Percentiles rank a stretch among this genome's conserved stretches.
These are phyloP conservation scores for Populus euphratica DNA, from an alignment of 345 rosid genomes.

Conservation along the genomic window DNA sequence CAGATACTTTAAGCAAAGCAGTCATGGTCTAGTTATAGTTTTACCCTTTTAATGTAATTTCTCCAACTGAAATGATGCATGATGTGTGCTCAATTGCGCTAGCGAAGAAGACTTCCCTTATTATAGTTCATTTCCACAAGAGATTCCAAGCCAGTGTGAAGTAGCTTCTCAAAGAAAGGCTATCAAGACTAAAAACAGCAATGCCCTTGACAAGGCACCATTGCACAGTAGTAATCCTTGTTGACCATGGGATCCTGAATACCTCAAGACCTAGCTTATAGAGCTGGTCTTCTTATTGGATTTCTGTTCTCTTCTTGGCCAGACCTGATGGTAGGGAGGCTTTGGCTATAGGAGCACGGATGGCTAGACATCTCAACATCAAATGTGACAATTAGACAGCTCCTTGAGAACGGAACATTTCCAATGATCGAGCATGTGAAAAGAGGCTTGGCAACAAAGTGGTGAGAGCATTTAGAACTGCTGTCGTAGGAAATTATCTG, in stretches of 20 bases:
- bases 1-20: background rate
- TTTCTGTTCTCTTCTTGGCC: conserved; percentile 21
- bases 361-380: conserved; percentile 12
- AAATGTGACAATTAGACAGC: conserved; percentile 13
- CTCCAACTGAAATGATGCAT: conserved; percentile 19
- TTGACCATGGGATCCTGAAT: background rate
- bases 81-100: conserved; percentile 17
- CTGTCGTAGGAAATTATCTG: background rate
- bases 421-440: background rate
- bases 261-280: background rate
- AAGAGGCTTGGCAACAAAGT: conserved; percentile 13
- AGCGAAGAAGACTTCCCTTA: conserved; percentile 18
- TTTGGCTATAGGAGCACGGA: conserved; percentile 9
- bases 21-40: background rate
- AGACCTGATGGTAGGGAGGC: conserved; percentile 19
- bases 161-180: background rate
- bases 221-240: conserved; percentile 16
- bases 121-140: conserved; percentile 15
- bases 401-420: conserved; percentile 8
- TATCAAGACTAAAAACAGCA: conserved; percentile 12
- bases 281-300: conserved; percentile 5
- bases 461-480: conserved; percentile 10
- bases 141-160: background rate
- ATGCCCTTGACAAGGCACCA: conserved; percentile 17
- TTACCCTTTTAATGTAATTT: conserved; percentile 4